Evolutionary conservation across 106 monocot species (phyloP).

Genomic region (Phalaenopsis equestris): DNA sequence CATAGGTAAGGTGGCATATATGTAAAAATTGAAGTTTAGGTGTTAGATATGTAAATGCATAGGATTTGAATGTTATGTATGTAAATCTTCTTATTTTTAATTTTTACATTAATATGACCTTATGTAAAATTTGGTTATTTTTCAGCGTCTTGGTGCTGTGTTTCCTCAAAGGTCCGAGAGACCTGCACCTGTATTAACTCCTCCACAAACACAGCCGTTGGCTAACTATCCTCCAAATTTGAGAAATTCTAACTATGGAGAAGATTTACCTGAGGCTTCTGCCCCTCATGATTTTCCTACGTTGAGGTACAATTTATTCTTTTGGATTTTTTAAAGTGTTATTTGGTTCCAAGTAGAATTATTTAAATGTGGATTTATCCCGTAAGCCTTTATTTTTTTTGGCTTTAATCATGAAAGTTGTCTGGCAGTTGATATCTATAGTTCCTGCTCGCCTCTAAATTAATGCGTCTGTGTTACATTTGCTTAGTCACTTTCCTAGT

Average conservation of each 20-base stretch:
- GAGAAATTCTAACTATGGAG: conserved; percentile 22
- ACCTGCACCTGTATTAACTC: conserved; percentile 42
- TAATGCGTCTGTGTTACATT: not conserved
- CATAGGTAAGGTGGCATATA: no score
- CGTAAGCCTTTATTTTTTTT: not conserved
- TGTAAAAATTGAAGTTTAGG: no score
- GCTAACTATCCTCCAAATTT: conserved; percentile 26
- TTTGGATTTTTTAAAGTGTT: not conserved
- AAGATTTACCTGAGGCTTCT: conserved; percentile 28
- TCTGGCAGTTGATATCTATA: not conserved
- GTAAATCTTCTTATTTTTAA: no score
- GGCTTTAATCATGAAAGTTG: not conserved
- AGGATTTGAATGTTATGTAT: no score
- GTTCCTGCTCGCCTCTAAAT: not conserved
- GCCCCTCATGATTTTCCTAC: conserved; percentile 25
- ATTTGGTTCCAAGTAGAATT: not conserved
- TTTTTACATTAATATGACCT: not conserved
- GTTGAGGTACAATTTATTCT: conserved; percentile 28
- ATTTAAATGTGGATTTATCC: not conserved
- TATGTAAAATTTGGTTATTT: not conserved
- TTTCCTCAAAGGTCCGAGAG: conserved; percentile 23
- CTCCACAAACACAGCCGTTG: conserved; percentile 34
- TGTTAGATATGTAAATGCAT: no score
- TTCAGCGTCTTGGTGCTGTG: conserved; percentile 9
- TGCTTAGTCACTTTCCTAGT: not conserved